A percentile compares a stretch with the other conserved stretches of the same genome.
Evolutionary conservation across 192 early-diverging fungal genomes (phyloP).

Genomic region (Glomus cerebriforme): DNA sequence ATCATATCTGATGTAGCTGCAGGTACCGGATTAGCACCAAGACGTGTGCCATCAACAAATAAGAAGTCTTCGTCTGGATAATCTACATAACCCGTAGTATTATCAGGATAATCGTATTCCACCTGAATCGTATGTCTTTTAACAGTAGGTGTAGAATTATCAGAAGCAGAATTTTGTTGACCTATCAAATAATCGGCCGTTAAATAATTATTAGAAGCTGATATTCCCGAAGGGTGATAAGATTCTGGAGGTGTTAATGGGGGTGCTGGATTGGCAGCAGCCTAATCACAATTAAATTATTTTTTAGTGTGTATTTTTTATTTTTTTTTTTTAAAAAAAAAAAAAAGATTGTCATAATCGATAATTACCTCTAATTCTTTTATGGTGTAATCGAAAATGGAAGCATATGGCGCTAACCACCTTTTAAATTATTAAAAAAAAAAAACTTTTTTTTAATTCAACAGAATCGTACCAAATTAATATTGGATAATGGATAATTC

Average conservation of each 20-base stretch:
- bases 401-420: conserved; percentile 57
- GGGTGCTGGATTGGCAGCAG: conserved; percentile 11
- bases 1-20: not conserved
- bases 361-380: conserved; percentile 39
- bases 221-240: conserved; percentile 10
- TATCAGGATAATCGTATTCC: conserved; percentile 44
- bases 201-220: conserved; percentile 6
- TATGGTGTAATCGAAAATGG: conserved; percentile 49
- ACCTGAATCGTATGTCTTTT: conserved; percentile 66
- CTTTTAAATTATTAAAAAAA: conserved; percentile 2
- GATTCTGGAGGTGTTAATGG: conserved; percentile 8
- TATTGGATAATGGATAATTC: no score
- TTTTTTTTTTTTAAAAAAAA: not conserved
- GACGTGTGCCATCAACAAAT: conserved; percentile 33
- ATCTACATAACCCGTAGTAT: conserved; percentile 13
- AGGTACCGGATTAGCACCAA: not conserved
- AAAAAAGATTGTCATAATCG: not conserved
- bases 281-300: not conserved
- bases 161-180: not conserved
- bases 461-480: not conserved
- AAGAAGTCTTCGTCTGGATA: conserved; percentile 31
- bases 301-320: not conserved
- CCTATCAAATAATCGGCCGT: conserved; percentile 11
- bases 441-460: not conserved
- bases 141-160: not conserved